A percentile compares a stretch with the other conserved stretches of the same genome.
phyloP scores from a whole-genome alignment of 768 basidiomycete species.

The Lactarius sp. region DNA sequence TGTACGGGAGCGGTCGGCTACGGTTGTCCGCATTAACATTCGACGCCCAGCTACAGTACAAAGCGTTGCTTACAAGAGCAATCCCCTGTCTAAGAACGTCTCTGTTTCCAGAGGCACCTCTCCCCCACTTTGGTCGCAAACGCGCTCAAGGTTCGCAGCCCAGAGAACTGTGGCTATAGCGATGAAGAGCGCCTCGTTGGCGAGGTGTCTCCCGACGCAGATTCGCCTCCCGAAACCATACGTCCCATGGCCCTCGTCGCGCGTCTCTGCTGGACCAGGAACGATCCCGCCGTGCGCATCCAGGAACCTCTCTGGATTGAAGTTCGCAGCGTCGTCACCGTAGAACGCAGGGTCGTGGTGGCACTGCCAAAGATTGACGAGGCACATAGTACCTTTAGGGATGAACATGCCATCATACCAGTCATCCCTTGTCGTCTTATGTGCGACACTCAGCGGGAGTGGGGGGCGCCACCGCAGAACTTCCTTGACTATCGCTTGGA shows the following conservation, averaged over 20 bases:
- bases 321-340: conserved; percentile 20
- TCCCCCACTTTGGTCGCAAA: conserved; percentile 10
- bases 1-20: conserved; percentile 3
- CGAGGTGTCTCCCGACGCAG: conserved; percentile 25
- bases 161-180: neutral
- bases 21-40: neutral
- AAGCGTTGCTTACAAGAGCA: conserved; percentile 16
- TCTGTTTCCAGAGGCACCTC: conserved; percentile 4
- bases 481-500: conserved; percentile 9
- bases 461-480: conserved; percentile 7
- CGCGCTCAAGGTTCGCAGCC: conserved; percentile 16
- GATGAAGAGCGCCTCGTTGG: conserved; percentile 24
- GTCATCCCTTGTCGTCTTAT: conserved; percentile 27
- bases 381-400: conserved; percentile 34
- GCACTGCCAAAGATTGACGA: conserved; percentile 27
- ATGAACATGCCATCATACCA: conserved; percentile 27
- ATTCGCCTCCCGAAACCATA: neutral
- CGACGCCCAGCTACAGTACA: neutral
- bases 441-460: neutral
- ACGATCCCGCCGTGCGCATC: conserved; percentile 7
- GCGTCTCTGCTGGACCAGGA: conserved; percentile 8
- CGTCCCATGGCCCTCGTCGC: conserved; percentile 17
- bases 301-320: conserved; percentile 26
- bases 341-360: conserved; percentile 6
- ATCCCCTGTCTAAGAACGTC: conserved; percentile 7